These are phyloP conservation scores for Fusarium solani-melongenae DNA, from an alignment of 2,329 filamentous ascomycete species.

Conservation along the genomic window DNA sequence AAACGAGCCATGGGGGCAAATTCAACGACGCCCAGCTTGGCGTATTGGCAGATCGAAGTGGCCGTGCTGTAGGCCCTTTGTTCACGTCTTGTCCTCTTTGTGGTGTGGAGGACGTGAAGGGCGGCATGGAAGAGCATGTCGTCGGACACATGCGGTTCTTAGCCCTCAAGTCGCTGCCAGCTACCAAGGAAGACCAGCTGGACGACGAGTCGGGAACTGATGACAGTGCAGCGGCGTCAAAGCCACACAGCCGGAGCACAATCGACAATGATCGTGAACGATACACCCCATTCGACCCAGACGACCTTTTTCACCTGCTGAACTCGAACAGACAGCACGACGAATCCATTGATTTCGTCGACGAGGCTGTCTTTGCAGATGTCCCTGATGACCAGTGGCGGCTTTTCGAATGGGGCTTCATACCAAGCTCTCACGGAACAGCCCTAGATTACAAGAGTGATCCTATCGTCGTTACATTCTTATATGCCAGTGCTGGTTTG, in stretches of 20 bases:
- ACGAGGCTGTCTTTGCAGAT: background rate
- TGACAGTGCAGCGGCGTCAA: background rate
- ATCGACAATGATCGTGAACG: background rate
- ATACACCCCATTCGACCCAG: background rate
- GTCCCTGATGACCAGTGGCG: background rate
- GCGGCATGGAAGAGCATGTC: slow-evolving; percentile 9
- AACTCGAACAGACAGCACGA: background rate
- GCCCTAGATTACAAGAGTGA: background rate
- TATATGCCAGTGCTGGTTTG: no score
- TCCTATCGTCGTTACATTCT: background rate
- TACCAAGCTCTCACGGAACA: background rate
- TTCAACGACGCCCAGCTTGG: slow-evolving; percentile 11
- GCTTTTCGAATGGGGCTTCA: background rate
- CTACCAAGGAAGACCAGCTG: background rate
- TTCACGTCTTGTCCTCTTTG: slow-evolving; percentile 13
- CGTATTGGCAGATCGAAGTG: slow-evolving; percentile 5
- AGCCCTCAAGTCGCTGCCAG: slow-evolving; percentile 19
- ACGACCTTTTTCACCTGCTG: background rate
- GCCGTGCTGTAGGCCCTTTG: background rate
- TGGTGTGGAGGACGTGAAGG: background rate
- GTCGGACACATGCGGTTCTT: slow-evolving; percentile 10
- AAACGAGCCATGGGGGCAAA: background rate
- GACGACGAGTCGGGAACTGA: background rate
- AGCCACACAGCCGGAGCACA: background rate
- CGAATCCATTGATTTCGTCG: no score